These are phyloP conservation scores for Parasitella parasitica DNA, from an alignment of 371 early-diverging fungal genomes.

Conservation along the genomic window DNA sequence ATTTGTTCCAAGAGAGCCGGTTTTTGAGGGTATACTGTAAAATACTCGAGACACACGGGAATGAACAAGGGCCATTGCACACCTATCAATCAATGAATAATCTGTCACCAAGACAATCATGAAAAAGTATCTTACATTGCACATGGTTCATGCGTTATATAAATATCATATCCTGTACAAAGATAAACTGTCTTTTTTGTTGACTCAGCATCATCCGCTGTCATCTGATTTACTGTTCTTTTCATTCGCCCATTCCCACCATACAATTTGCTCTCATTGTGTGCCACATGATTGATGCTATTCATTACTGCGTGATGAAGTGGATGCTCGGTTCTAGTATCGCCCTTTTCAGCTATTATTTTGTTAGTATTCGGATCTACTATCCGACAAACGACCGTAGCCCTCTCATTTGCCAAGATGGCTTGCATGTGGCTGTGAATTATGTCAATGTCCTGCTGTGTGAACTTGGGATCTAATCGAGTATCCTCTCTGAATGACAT, in stretches of 20 bases:
- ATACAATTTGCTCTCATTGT: slow-evolving; percentile 16
- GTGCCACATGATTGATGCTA: slow-evolving; percentile 52
- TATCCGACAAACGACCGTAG: slow-evolving; percentile 32
- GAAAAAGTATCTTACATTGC: slow-evolving; percentile 52
- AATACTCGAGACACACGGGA: slow-evolving; percentile 77
- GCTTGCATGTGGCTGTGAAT: slow-evolving; percentile 42
- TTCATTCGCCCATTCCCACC: slow-evolving; percentile 26
- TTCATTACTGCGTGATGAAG: slow-evolving; percentile 67
- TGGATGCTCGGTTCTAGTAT: slow-evolving; percentile 54
- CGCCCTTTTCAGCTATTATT: slow-evolving; percentile 45
- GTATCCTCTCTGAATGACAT: slow-evolving; percentile 60
- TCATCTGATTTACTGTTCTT: slow-evolving; percentile 20
- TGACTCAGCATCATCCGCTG: slow-evolving; percentile 1
- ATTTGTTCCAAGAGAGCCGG: slow-evolving; percentile 68
- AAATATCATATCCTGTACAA: slow-evolving; percentile 65
- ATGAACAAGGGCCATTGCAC: slow-evolving; percentile 80
- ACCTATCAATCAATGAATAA: slow-evolving; percentile 37
- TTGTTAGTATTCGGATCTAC: slow-evolving; percentile 48
- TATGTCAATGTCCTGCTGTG: slow-evolving; percentile 31
- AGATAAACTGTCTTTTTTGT: slow-evolving; percentile 43
- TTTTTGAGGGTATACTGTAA: slow-evolving; percentile 57
- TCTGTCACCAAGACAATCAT: not conserved
- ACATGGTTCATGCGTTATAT: slow-evolving; percentile 66
- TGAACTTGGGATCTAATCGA: slow-evolving; percentile 52
- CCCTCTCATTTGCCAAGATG: slow-evolving; percentile 23